Conservation (phyloP, 2,329 filamentous ascomycete species). For the Dothistroma pini region DNA sequence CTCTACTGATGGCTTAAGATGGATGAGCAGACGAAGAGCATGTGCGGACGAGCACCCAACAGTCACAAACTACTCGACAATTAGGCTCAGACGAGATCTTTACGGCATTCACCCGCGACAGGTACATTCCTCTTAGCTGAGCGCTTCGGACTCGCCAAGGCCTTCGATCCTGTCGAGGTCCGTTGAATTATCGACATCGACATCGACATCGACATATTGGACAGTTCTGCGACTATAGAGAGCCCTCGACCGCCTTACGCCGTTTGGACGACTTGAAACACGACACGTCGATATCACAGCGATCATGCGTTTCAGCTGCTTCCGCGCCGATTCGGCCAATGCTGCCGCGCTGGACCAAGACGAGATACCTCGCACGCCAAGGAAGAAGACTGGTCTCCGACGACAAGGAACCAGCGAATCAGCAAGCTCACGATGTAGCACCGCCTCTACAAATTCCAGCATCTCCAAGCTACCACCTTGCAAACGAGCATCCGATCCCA, state of each 20-base stretch:
- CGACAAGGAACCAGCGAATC: constrained; percentile 26
- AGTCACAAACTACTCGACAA: constrained; percentile 25
- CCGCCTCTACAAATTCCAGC: constrained; percentile 29
- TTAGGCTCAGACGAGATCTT: neutral
- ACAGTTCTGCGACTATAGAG: constrained; percentile 1
- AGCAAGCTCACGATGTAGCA: constrained; percentile 29
- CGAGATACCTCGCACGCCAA: constrained; percentile 20
- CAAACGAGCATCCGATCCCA: constrained; percentile 28
- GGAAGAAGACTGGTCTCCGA: constrained; percentile 19
- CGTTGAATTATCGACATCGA: constrained; percentile 4
- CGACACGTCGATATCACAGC: constrained; percentile 2
- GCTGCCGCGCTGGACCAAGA: constrained; percentile 18
- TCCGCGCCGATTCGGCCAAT: constrained; percentile 21
- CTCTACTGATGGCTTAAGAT: constrained; percentile 15
- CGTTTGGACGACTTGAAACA: constrained; percentile 1
- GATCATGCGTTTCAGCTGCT: constrained; percentile 32
- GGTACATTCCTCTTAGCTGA: neutral
- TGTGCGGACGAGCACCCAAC: constrained; percentile 26
- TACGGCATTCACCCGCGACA: neutral
- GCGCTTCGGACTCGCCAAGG: constrained; percentile 4
- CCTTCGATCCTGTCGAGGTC: neutral
- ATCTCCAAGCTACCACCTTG: constrained; percentile 33
- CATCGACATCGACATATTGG: constrained; percentile 4
- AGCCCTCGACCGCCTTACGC: neutral
- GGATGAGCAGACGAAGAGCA: constrained; percentile 25